These are phyloP conservation scores for Colletotrichum sp. DNA, from an alignment of 2,329 filamentous ascomycete genomes.

Conservation along the genomic window DNA sequence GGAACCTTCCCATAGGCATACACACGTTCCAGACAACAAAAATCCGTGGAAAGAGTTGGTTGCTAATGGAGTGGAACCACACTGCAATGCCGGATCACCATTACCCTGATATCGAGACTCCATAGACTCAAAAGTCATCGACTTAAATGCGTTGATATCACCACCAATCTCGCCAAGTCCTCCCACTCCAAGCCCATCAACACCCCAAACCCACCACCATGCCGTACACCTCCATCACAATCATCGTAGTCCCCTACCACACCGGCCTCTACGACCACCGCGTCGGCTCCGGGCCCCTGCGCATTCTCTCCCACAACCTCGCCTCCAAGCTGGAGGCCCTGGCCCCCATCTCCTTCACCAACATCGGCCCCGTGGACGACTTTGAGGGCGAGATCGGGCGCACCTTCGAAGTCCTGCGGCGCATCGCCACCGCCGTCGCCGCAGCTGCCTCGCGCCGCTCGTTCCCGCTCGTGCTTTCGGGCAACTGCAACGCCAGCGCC, in stretches of 20 bases:
- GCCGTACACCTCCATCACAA: constrained; percentile 27
- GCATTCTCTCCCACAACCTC: constrained; percentile 33
- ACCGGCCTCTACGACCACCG: constrained; percentile 38
- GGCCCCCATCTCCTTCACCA: constrained; percentile 24
- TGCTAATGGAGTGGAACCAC: neutral
- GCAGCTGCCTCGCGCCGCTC: constrained; percentile 27
- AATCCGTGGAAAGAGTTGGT: neutral
- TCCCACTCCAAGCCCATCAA: neutral
- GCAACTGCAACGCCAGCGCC: constrained; percentile 41
- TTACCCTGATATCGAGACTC: neutral
- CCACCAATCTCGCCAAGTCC: accelerated
- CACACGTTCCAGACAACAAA: neutral
- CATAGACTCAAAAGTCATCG: neutral
- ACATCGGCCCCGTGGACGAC: constrained; percentile 35
- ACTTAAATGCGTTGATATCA: neutral
- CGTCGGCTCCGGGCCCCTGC: constrained; percentile 40
- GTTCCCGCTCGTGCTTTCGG: constrained; percentile 43
- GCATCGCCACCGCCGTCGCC: constrained; percentile 35
- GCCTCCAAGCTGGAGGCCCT: constrained; percentile 28
- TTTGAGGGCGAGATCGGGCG: constrained; percentile 45
- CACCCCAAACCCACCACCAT: neutral
- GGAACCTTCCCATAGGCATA: accelerated
- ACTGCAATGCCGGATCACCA: neutral
- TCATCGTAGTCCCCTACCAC: constrained; percentile 45
- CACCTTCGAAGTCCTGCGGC: constrained; percentile 43